Evolutionary conservation across 441 rosid species (phyloP).

Genomic region (Brassica hybrid): DNA sequence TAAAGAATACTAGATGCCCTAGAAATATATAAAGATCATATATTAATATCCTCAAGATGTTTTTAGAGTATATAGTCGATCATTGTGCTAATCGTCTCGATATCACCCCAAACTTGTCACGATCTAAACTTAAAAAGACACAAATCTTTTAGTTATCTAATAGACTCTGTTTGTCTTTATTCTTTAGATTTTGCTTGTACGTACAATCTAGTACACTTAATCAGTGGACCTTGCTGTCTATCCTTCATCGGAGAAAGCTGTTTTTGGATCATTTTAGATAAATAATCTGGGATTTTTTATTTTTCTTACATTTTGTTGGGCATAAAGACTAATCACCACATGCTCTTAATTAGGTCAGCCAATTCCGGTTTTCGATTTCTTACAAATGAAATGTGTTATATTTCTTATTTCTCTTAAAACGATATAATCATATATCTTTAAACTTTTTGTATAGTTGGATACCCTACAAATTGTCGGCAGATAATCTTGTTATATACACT

Average conservation of each 20-base stretch:
- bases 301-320: not conserved
- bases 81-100: not conserved
- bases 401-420: not conserved
- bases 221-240: slow-evolving; percentile 5
- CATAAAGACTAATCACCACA: not conserved
- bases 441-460: too few species aligned
- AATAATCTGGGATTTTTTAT: not conserved
- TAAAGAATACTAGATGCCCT: slow-evolving; percentile 29
- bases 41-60: slow-evolving; percentile 8
- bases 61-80: not conserved
- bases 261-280: not conserved
- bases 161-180: not conserved
- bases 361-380: not conserved
- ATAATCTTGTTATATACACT: not conserved
- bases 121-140: slow-evolving; percentile 9
- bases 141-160: slow-evolving; percentile 2
- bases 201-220: slow-evolving; percentile 9
- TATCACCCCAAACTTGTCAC: not conserved
- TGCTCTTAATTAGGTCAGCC: not conserved
- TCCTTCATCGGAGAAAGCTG: slow-evolving; percentile 5
- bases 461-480: not conserved
- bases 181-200: slow-evolving; percentile 13
- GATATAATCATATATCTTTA: not conserved
- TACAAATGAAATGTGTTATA: not conserved
- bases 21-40: slow-evolving; percentile 28